Conservation (phyloP, 139 green algal genomes). For the Coelastrella sp. region DNA sequence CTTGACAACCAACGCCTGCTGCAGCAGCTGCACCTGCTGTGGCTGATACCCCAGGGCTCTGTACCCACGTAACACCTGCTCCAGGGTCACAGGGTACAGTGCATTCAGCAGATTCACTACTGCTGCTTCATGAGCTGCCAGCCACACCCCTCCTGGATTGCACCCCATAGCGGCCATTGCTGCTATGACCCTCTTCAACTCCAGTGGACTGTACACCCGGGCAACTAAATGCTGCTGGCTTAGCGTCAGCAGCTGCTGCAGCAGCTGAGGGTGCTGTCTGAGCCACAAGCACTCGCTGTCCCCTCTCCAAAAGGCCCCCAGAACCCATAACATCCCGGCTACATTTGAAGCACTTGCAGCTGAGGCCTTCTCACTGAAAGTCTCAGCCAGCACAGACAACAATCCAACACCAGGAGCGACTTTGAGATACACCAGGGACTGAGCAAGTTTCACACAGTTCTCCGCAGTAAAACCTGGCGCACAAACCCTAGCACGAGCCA, state of each 20-base stretch:
- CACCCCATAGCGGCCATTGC: conserved; percentile 9
- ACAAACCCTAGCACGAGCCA: not conserved
- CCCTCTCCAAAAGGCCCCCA: conserved; percentile 29
- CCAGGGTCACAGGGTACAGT: not conserved
- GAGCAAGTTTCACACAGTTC: not conserved
- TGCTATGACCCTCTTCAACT: conserved; percentile 25
- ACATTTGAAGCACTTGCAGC: not conserved
- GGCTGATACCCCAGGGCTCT: not conserved
- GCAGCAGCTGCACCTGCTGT: not conserved
- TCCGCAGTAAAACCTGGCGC: not conserved
- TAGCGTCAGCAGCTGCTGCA: conserved; percentile 5
- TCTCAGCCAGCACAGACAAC: not conserved
- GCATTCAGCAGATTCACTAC: conserved; percentile 6
- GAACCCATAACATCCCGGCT: conserved; percentile 1
- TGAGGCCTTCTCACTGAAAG: not conserved
- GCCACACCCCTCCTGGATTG: conserved; percentile 5
- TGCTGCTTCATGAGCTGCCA: conserved; percentile 31
- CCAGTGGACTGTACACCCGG: not conserved
- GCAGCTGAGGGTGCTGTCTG: conserved; percentile 4
- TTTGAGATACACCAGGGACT: conserved; percentile 29
- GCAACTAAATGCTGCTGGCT: not conserved
- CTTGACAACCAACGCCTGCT: not conserved
- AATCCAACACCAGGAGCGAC: conserved; percentile 18
- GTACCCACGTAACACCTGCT: conserved; percentile 30
- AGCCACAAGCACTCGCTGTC: conserved; percentile 38